Evolutionary conservation across 768 basidiomycete genomes (phyloP), one percentile per base, ranked within the genome.

Genomic region (Tricholoma flavovirens): DNA sequence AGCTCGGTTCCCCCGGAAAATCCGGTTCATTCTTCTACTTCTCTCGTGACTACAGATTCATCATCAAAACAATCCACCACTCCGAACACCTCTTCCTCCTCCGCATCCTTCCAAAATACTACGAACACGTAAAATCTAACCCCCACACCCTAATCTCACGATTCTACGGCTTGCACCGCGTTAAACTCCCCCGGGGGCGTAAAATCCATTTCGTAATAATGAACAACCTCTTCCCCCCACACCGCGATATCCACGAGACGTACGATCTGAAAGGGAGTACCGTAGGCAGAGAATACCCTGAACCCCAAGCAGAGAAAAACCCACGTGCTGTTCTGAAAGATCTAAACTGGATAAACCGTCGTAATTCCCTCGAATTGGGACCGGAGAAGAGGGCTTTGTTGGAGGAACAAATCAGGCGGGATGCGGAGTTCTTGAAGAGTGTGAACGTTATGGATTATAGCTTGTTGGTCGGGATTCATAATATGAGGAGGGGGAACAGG

Each of bases 121-220:
- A 96, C 69, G 76, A 78, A 15, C 93, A 98, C 66, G 83, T 98
- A 58, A 85, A 85, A 68, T 78, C 72, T 42, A 98, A 98, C 71
- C 97, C 97, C 0, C 94, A 98, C 66, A 97, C 95, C 0, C 76
- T 98, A 1, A 73, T 99, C 5, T 93, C 90, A 7, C 80, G 97
- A 19, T 98, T 99, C 71, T 99, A 98, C 68, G 97, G 97, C 8
- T 78, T 99, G 10, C 97, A 99, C 66, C 87, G 97, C 55, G 97
- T 99, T 57, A 99, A 99, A 74, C 81, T 99, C 0, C 97, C 97
- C 0, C 79, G 82, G 33, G 97, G 97, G 0, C 75, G 81, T 45
- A 99, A 99, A 75, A 99, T 99, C 53, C 97, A 99, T 69, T 99
- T 99, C 67, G 93, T 98, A 54, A 97, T 99, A 72, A 98, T 98